Conservation (phyloP, 306 rosid species). For the Glycine latifolia region DNA sequence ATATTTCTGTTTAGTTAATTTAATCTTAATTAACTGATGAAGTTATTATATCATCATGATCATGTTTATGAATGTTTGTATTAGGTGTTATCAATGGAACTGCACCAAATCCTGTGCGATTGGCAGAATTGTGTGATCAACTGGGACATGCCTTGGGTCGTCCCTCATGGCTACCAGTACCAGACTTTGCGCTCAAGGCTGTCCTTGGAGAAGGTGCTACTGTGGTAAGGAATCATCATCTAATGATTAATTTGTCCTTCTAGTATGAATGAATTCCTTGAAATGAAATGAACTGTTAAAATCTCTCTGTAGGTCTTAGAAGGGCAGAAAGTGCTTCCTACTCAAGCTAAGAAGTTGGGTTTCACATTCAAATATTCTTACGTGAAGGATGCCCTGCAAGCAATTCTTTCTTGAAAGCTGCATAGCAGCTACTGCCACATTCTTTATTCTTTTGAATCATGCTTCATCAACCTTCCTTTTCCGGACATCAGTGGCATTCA, state of each 20-base stretch:
- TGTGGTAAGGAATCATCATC: slow-evolving; percentile 68
- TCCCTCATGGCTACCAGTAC: slow-evolving; percentile 97
- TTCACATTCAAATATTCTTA: slow-evolving; percentile 78
- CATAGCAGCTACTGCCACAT: slow-evolving; percentile 20
- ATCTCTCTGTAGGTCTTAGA: slow-evolving; percentile 77
- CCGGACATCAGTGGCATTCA: neutral
- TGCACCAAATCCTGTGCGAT: slow-evolving; percentile 87
- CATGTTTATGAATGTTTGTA: slow-evolving; percentile 12
- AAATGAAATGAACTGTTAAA: neutral
- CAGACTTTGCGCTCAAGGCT: slow-evolving; percentile 89
- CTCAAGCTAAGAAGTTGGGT: slow-evolving; percentile 86
- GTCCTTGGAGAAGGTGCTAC: slow-evolving; percentile 96
- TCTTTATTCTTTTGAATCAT: slow-evolving; percentile 58
- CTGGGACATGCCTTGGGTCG: slow-evolving; percentile 85
- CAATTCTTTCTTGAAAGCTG: slow-evolving; percentile 69
- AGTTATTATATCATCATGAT: slow-evolving; percentile 13
- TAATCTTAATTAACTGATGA: neutral
- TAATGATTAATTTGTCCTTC: neutral
- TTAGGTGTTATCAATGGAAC: slow-evolving; percentile 97
- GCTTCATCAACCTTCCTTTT: too few relatives aligned
- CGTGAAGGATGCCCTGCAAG: slow-evolving; percentile 82
- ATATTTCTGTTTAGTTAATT: too few relatives aligned
- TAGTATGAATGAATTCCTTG: neutral
- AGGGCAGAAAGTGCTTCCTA: slow-evolving; percentile 88
- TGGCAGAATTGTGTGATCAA: slow-evolving; percentile 76